These are phyloP conservation scores for Crithidia fasciculata DNA, from an alignment of 208 protist genomes.

Conservation along the genomic window DNA sequence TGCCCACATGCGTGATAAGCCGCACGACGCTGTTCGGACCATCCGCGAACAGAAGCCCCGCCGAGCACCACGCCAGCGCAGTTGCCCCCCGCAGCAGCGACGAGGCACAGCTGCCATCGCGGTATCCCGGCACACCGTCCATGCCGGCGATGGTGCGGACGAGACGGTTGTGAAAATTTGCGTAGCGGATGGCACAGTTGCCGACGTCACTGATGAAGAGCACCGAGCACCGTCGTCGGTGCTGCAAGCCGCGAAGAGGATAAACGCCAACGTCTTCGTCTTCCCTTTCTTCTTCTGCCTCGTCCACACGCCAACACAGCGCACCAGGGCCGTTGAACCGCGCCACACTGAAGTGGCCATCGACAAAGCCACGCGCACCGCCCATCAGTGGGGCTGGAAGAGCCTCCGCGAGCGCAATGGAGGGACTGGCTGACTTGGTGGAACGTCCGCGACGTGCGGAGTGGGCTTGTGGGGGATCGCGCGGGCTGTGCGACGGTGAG, in stretches of 20 bases:
- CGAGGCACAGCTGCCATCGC: conserved; percentile 62
- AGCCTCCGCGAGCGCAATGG: conserved; percentile 27
- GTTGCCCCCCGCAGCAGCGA: conserved; percentile 59
- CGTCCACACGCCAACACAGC: conserved; percentile 77
- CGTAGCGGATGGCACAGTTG: conserved; percentile 77
- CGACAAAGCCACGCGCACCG: conserved; percentile 60
- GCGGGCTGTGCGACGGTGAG: conserved; percentile 4
- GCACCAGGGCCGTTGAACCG: conserved; percentile 64
- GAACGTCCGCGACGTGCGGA: conserved; percentile 11
- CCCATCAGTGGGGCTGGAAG: conserved; percentile 50
- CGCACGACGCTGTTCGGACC: conserved; percentile 65
- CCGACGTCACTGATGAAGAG: conserved; percentile 85
- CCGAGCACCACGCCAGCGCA: conserved; percentile 58
- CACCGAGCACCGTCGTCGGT: conserved; percentile 29
- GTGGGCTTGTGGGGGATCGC: background rate
- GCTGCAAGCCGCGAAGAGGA: conserved; percentile 2
- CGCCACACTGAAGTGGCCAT: conserved; percentile 70
- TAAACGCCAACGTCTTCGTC: conserved; percentile 4
- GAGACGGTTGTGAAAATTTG: conserved; percentile 60
- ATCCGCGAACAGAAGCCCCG: conserved; percentile 73
- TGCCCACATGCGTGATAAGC: conserved; percentile 54
- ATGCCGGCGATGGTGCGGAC: conserved; percentile 80
- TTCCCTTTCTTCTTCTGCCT: conserved; percentile 1
- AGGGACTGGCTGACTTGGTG: conserved; percentile 21
- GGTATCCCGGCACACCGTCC: conserved; percentile 75